Base-by-base conservation (phyloP, 2,329 filamentous ascomycete genomes). In the Teratosphaeria gauchensis region DNA sequence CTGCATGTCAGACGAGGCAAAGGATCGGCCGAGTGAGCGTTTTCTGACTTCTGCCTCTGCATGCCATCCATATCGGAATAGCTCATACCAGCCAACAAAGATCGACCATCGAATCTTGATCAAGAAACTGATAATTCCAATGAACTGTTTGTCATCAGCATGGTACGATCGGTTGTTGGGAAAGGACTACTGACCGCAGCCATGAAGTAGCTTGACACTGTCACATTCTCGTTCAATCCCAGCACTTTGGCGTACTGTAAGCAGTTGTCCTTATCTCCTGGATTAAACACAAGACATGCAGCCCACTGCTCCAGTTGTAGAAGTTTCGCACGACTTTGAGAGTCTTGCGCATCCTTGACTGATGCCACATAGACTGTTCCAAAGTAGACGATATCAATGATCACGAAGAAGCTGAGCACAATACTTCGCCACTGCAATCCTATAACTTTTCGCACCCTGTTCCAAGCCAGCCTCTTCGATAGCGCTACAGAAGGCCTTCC, bases 361-460 rank as follows among this genome's bases (percentile, higher is more conserved):
- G 63, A 86, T 70, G 87, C 85, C 51, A 95, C 84, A 68, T 94
- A 95, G 53, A 92, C 80, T 48, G 91, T 77, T 1, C 89, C 84
- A 72, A 94, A 94, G 78, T 92, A 92, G 64, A 92, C 84, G 58
- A 92, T 87, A 69, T 92, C 88, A 59, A 81, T 79, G 63, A 92
- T 82, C 63, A 95, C 91, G 68, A 92, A 83, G 38, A 92, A 74
- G 11, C 92, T 88, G 56, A 95, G 86, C 31, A 85, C 81, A 59
- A 94, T 90, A 46, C 88, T 89, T 64, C 90, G 82, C 90, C 90
- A 95, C 71, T 95, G 90, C 14, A 94, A 80, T 62, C 85, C 79
- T 54, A 95, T 81, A 32, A 95, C 87, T 60, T 87, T 83, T 59
- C 83, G 83, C 28, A 95, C 83, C 66, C 90, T 83, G 61, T 86